These are phyloP conservation scores for Hygrophorus pudorinus DNA, from an alignment of 768 basidiomycete species.

Conservation along the genomic window DNA sequence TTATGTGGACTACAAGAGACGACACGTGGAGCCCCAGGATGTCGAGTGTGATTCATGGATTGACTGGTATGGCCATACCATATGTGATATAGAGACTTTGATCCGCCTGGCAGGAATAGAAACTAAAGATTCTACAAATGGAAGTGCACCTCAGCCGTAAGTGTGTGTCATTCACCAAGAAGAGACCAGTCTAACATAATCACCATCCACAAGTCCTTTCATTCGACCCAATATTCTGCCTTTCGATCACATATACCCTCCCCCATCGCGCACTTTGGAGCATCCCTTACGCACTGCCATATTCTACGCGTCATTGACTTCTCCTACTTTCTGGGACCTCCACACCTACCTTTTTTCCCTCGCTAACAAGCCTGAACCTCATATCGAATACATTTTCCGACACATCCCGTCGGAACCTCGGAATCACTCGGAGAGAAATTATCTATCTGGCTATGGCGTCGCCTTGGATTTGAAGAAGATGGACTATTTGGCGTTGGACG, in stretches of 20 bases:
- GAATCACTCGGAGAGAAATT: slow-evolving; percentile 22
- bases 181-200: not conserved
- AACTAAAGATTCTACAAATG: slow-evolving; percentile 31
- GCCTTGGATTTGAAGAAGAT: slow-evolving; percentile 91
- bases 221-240: slow-evolving; percentile 44
- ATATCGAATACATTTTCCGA: slow-evolving; percentile 70
- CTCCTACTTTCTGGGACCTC: slow-evolving; percentile 59
- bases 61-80: slow-evolving; percentile 70
- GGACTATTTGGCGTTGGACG: slow-evolving; percentile 93
- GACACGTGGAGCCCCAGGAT: slow-evolving; percentile 16
- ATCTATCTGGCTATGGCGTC: slow-evolving; percentile 86
- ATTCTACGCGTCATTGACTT: slow-evolving; percentile 62
- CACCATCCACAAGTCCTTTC: slow-evolving; percentile 15
- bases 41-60: slow-evolving; percentile 63
- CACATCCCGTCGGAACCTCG: slow-evolving; percentile 36
- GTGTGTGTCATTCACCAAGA: slow-evolving; percentile 6
- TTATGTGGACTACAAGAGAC: slow-evolving; percentile 34
- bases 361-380: slow-evolving; percentile 31
- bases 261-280: slow-evolving; percentile 32
- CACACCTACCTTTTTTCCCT: slow-evolving; percentile 54
- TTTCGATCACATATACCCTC: slow-evolving; percentile 69
- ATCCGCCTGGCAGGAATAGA: slow-evolving; percentile 41
- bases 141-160: slow-evolving; percentile 17
- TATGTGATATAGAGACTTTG: slow-evolving; percentile 59
- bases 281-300: slow-evolving; percentile 57